Base-by-base conservation (phyloP, 1,284 basidiomycete species). In the Coniophora puteana region DNA sequence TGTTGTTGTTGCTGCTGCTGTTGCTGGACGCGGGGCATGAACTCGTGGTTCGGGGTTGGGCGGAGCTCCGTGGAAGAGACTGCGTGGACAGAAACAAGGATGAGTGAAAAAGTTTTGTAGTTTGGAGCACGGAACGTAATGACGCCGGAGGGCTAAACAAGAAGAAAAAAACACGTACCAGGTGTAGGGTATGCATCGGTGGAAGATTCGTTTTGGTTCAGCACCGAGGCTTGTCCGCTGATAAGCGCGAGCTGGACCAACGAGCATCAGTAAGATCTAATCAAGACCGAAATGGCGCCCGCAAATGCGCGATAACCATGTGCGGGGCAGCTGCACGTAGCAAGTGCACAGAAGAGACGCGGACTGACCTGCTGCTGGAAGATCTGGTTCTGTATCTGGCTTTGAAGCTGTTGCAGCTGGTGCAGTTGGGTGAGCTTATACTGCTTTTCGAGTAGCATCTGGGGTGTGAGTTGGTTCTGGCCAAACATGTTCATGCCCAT, bases 371-470 rank as follows among this genome's bases (percentile, higher is more conserved):
- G 87, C 56, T 89, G 87, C 52, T 89, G 87, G 43, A 90, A 83
- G 44, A 90, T 87, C 68, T 89, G 83, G 43, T 78, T 80, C 58
- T 89, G 87, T 43, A 90, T 87, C 65, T 89, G 83, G 44, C 80
- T 80, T 55, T 89, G 87, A 1, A 89, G 67, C 54, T 87, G 81
- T 52, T 86, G 84, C 4, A 89, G 66, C 55, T 87, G 83, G 43
- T 88, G 84, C 3, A 89, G 64, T 57, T 86, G 83, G 1, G 74
- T 72, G 34, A 88, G 68, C 57, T 82, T 83, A 61, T 84, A 74
- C 57, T 87, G 83, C 51, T 79, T 72, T 51, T 86, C 72, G 39
- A 78, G 55, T 8, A 75, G 52, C 43, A 63, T 57, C 45, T 74
- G 71, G 1, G 68, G 62, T 2, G 59, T 66, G 47, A 62, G 52